Evolutionary conservation across 495 filamentous ascomycete species (phyloP).

Genomic region (Lepidopterella palustris): DNA sequence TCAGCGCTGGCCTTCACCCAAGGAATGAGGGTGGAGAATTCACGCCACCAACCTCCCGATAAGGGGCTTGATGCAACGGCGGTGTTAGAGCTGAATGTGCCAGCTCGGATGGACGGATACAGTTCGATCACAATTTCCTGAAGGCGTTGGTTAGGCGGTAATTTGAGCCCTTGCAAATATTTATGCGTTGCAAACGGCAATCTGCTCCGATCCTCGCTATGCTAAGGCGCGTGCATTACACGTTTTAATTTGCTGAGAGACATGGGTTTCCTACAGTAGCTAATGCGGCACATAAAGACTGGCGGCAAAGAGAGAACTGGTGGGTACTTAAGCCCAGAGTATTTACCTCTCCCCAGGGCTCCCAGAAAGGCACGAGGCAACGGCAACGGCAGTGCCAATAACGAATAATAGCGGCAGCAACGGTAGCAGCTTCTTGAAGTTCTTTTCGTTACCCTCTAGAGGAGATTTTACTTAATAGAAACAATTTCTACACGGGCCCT

Average conservation of each 20-base stretch:
- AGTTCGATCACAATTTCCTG: neutral
- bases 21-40: neutral
- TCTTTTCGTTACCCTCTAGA: neutral
- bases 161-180: neutral
- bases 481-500: neutral
- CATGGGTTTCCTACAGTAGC: neutral
- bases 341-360: neutral
- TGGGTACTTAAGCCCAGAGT: neutral
- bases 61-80: neutral
- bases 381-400: neutral
- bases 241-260: neutral
- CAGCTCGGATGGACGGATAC: neutral
- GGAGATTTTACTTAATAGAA: no score
- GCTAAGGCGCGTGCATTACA: neutral
- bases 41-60: neutral
- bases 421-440: neutral
- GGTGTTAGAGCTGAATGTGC: neutral
- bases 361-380: neutral
- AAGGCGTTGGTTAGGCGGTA: neutral
- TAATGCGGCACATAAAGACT: neutral
- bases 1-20: slow-evolving; percentile 2
- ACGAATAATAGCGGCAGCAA: neutral
- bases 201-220: neutral
- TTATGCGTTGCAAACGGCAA: neutral
- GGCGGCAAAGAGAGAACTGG: neutral